A percentile compares a stretch with the other conserved stretches of the same genome.
Evolutionary conservation across 495 filamentous ascomycete species (phyloP).

Genomic region (Neurospora sp.): DNA sequence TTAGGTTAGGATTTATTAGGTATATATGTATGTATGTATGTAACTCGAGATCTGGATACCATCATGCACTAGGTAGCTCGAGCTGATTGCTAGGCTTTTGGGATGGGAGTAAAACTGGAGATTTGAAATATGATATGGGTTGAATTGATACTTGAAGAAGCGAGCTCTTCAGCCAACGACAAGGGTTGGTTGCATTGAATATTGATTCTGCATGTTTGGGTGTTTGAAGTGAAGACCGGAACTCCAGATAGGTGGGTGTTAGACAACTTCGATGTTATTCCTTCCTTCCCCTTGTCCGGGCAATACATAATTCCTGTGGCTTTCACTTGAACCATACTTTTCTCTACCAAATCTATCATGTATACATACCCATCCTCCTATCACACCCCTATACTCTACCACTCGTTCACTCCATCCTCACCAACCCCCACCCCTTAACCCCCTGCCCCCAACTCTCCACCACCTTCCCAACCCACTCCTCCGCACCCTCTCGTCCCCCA

Average conservation of each 20-base stretch:
- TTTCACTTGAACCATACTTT: background rate
- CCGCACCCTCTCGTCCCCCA: constrained; percentile 16
- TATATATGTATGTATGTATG: too few relatives aligned
- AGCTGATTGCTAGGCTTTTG: too few relatives aligned
- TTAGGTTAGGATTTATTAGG: too few relatives aligned
- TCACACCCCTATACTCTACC: background rate
- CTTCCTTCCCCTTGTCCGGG: background rate
- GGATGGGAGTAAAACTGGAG: too few relatives aligned
- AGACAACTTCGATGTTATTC: background rate
- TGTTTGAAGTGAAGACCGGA: background rate
- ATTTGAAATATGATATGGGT: too few relatives aligned
- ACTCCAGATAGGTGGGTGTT: background rate
- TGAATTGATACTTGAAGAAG: too few relatives aligned
- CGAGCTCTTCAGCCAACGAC: too few relatives aligned
- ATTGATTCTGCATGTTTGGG: too few relatives aligned
- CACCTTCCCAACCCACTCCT: constrained; percentile 33
- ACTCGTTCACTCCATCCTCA: constrained; percentile 17
- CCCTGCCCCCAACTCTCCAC: constrained; percentile 34
- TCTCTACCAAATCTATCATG: background rate
- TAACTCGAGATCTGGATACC: too few relatives aligned
- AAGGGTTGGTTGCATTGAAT: too few relatives aligned
- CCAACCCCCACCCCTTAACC: constrained; percentile 31
- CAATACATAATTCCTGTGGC: background rate
- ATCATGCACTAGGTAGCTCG: too few relatives aligned
- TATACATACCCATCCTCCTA: background rate